Conservation (phyloP, 352 stramenopile genomes). For the Phytophthora parvispora region DNA sequence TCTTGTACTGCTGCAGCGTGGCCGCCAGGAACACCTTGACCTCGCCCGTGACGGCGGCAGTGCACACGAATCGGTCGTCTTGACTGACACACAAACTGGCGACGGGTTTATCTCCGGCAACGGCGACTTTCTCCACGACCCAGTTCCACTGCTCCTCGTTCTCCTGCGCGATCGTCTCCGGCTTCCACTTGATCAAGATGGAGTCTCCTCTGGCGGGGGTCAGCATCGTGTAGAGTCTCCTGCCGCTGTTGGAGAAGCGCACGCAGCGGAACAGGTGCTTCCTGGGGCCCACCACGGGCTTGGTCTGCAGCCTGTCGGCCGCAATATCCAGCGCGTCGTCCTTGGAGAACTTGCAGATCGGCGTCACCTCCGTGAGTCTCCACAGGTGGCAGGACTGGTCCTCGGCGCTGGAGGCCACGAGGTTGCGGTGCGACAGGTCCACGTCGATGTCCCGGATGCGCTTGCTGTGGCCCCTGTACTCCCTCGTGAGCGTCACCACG, state of each 20-base stretch:
- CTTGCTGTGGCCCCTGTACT: slow-evolving; percentile 83
- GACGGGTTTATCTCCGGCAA: slow-evolving; percentile 80
- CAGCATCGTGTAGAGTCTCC: slow-evolving; percentile 78
- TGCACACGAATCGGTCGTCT: slow-evolving; percentile 79
- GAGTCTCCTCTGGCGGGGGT: slow-evolving; percentile 81
- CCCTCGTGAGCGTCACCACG: slow-evolving; percentile 74
- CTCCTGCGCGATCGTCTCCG: slow-evolving; percentile 71
- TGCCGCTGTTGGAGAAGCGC: slow-evolving; percentile 76
- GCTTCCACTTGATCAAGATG: slow-evolving; percentile 86
- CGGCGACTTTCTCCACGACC: slow-evolving; percentile 56
- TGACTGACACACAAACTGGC: slow-evolving; percentile 82
- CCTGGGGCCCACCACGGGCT: slow-evolving; percentile 44
- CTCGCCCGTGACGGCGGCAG: slow-evolving; percentile 77
- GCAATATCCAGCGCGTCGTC: slow-evolving; percentile 80
- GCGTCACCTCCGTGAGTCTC: slow-evolving; percentile 72
- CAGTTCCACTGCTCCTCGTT: slow-evolving; percentile 80
- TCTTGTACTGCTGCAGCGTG: slow-evolving; percentile 64
- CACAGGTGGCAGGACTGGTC: slow-evolving; percentile 86
- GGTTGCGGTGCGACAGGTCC: slow-evolving; percentile 82
- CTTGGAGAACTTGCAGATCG: slow-evolving; percentile 80
- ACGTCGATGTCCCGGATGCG: slow-evolving; percentile 87
- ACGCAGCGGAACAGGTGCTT: slow-evolving; percentile 90
- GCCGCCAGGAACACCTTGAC: slow-evolving; percentile 69
- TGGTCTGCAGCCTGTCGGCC: slow-evolving; percentile 57
- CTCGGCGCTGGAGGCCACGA: slow-evolving; percentile 81